These are phyloP conservation scores for Suillus cothurnatus DNA, from an alignment of 768 basidiomycete species.

Conservation along the genomic window DNA sequence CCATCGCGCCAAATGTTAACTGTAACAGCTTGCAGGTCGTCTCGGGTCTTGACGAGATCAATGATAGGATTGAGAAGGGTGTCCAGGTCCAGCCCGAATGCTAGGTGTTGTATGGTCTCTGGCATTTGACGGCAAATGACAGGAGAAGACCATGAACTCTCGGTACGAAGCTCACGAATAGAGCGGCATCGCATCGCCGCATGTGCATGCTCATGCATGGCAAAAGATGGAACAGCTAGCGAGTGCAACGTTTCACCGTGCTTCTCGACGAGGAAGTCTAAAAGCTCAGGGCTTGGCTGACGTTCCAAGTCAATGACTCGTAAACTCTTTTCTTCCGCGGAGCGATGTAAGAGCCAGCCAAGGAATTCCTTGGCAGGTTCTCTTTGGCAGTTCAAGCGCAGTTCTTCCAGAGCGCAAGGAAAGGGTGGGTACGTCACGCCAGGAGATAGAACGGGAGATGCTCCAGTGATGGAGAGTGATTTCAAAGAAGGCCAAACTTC, in stretches of 20 bases:
- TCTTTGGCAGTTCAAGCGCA: slow-evolving; percentile 69
- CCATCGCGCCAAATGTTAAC: slow-evolving; percentile 58
- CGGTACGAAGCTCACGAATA: slow-evolving; percentile 58
- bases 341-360: slow-evolving; percentile 69
- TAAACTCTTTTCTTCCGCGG: slow-evolving; percentile 44
- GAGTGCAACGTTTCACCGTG: slow-evolving; percentile 54
- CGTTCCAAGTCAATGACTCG: slow-evolving; percentile 59
- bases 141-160: slow-evolving; percentile 50
- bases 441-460: slow-evolving; percentile 50
- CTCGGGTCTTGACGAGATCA: slow-evolving; percentile 50
- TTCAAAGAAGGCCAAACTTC: slow-evolving; percentile 61
- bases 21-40: slow-evolving; percentile 49
- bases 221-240: slow-evolving; percentile 59
- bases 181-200: slow-evolving; percentile 49
- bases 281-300: slow-evolving; percentile 55
- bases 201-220: slow-evolving; percentile 46
- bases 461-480: slow-evolving; percentile 60
- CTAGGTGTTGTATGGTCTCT: slow-evolving; percentile 51
- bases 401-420: slow-evolving; percentile 48
- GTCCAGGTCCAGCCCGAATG: slow-evolving; percentile 61
- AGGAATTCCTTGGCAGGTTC: slow-evolving; percentile 64
- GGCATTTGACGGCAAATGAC: slow-evolving; percentile 52
- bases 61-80: slow-evolving; percentile 57
- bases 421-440: slow-evolving; percentile 42
- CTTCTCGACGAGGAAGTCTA: slow-evolving; percentile 54